phyloP scores from a whole-genome alignment of 768 basidiomycete species.

The Suillus bovinus region DNA sequence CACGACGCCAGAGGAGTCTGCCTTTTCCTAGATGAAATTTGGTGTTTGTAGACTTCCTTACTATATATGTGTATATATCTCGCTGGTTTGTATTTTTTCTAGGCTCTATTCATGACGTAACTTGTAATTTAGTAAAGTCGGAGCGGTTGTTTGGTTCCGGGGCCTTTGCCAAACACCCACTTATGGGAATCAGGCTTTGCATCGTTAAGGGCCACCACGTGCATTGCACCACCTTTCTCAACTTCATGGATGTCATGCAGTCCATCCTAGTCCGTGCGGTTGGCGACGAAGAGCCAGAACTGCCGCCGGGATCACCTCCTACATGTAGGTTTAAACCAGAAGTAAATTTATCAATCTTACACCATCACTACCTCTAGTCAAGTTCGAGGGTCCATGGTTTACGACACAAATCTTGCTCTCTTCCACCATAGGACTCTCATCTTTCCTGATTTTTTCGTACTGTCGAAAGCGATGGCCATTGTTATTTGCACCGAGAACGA shows the following conservation, averaged over 20 bases:
- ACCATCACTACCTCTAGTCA: conserved; percentile 44
- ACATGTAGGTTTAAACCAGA: conserved; percentile 45
- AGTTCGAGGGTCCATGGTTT: conserved; percentile 95
- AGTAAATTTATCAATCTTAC: not conserved
- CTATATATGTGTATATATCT: not conserved
- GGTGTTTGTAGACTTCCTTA: not conserved
- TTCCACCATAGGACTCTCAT: conserved; percentile 68
- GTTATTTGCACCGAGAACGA: conserved; percentile 90
- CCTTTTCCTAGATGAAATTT: not conserved
- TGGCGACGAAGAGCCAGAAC: conserved; percentile 40
- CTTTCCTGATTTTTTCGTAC: conserved; percentile 89
- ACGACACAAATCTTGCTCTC: conserved; percentile 86
- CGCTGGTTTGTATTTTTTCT: no score
- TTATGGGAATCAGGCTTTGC: conserved; percentile 19
- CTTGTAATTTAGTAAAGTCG: not conserved
- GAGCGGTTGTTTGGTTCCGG: conserved; percentile 18
- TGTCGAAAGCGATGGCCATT: conserved; percentile 86
- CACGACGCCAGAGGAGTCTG: not conserved
- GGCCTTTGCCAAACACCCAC: conserved; percentile 22
- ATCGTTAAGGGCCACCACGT: not conserved
- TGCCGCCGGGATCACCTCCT: conserved; percentile 66
- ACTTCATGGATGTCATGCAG: conserved; percentile 17
- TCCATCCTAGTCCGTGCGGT: conserved; percentile 22
- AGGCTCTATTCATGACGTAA: not conserved
- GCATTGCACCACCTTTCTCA: not conserved